Evolutionary conservation across 2,329 filamentous ascomycete species (phyloP).

Genomic region (Xylaria sp.): DNA sequence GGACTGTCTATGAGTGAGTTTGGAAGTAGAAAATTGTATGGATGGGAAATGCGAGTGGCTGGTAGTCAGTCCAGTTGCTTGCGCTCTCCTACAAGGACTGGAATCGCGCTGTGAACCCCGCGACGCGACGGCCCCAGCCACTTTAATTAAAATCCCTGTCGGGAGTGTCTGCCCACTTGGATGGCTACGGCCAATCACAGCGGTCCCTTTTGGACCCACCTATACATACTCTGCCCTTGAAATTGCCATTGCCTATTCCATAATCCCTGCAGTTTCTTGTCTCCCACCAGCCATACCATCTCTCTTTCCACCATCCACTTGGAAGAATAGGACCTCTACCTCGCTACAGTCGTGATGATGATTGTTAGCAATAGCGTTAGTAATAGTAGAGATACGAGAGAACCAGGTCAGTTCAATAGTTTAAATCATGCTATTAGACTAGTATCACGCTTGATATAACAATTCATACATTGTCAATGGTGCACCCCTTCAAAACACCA

Average conservation of each 20-base stretch:
- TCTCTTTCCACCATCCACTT: not conserved
- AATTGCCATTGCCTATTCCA: too few species aligned
- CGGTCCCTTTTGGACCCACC: not conserved
- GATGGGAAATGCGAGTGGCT: constrained; percentile 38
- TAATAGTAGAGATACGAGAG: not conserved
- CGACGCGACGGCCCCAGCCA: constrained; percentile 36
- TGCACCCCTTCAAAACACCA: constrained; percentile 21
- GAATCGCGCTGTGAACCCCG: constrained; percentile 17
- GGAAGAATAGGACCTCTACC: not conserved
- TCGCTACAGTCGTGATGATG: not conserved
- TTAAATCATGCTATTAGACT: constrained; percentile 21
- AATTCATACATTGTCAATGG: constrained; percentile 21
- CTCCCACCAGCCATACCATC: too few species aligned
- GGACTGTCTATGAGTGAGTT: constrained; percentile 14
- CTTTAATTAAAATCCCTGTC: constrained; percentile 42
- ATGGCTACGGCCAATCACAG: constrained; percentile 8
- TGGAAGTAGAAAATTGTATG: constrained; percentile 23
- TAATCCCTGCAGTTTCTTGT: too few species aligned
- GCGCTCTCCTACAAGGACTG: not conserved
- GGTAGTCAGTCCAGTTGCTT: constrained; percentile 26
- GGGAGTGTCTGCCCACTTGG: not conserved
- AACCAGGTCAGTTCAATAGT: not conserved
- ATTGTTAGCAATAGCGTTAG: not conserved
- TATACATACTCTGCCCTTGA: too few species aligned
- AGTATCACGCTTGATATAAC: constrained; percentile 18